Conservation (phyloP, 164 flowering plant species). For the Platanus orientalis region DNA sequence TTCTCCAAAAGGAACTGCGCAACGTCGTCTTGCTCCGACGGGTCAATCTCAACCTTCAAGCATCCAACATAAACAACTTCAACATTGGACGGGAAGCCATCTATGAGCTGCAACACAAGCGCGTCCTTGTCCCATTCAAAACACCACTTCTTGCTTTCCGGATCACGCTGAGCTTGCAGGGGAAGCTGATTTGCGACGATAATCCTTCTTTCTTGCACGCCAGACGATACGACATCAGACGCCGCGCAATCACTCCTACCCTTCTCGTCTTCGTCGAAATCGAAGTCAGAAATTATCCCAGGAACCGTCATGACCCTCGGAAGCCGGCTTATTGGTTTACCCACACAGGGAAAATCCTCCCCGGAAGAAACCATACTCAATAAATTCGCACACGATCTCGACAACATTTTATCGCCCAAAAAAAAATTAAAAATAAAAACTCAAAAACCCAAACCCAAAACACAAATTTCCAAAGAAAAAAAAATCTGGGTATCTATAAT, state of each 20-base stretch:
- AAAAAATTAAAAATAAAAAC: too few relatives aligned
- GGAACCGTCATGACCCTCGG: not conserved
- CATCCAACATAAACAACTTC: not conserved
- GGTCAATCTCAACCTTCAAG: not conserved
- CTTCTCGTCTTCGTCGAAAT: not conserved
- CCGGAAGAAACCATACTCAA: too few relatives aligned
- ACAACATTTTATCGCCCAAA: too few relatives aligned
- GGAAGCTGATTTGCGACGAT: not conserved
- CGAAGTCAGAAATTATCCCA: not conserved
- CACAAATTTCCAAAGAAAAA: too few relatives aligned
- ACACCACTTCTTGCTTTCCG: not conserved
- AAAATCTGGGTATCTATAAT: too few relatives aligned
- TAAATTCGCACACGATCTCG: too few relatives aligned
- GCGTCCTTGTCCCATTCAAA: not conserved
- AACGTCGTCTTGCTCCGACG: not conserved
- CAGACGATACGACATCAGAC: not conserved
- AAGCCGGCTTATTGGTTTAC: too few relatives aligned
- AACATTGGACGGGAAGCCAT: not conserved
- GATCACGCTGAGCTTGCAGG: not conserved
- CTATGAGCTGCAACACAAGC: not conserved
- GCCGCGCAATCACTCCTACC: not conserved
- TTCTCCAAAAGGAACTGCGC: not conserved
- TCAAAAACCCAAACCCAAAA: too few relatives aligned
- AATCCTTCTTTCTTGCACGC: not conserved
- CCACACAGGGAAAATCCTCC: too few relatives aligned